These are phyloP conservation scores for Kwoniella shivajii DNA, from an alignment of 1,284 basidiomycete genomes.

Conservation along the genomic window DNA sequence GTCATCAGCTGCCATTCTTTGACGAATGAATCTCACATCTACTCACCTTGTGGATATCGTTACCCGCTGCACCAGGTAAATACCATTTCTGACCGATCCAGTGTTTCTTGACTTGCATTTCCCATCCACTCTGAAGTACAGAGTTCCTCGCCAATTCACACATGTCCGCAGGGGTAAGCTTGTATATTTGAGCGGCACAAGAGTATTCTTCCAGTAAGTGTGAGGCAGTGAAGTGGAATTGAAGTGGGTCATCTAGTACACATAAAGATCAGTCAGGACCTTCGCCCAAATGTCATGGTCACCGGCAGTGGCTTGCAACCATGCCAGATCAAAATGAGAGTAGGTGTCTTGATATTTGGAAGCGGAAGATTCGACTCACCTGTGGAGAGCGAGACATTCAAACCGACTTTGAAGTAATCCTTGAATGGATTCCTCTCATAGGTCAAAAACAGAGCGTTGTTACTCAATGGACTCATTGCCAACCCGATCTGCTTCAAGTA, in stretches of 20 bases:
- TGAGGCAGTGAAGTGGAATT: slow-evolving; percentile 96
- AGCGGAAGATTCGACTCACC: slow-evolving; percentile 62
- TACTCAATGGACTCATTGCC: slow-evolving; percentile 97
- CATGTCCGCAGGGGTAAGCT: slow-evolving; percentile 70
- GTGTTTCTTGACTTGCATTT: slow-evolving; percentile 97
- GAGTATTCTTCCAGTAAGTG: slow-evolving; percentile 96
- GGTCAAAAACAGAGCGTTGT: slow-evolving; percentile 93
- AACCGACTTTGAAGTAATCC: slow-evolving; percentile 92
- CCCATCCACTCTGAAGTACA: slow-evolving; percentile 95
- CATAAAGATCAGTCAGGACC: neutral
- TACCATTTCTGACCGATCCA: slow-evolving; percentile 94
- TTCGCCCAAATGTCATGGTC: too few relatives aligned
- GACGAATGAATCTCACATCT: neutral
- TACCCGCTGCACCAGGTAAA: slow-evolving; percentile 80
- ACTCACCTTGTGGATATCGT: slow-evolving; percentile 83
- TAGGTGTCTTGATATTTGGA: too few relatives aligned
- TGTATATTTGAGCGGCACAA: slow-evolving; percentile 96
- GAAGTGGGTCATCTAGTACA: slow-evolving; percentile 55
- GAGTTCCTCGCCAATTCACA: slow-evolving; percentile 93
- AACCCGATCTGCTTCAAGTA: slow-evolving; percentile 96
- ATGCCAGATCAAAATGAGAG: too few relatives aligned
- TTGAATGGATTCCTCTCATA: slow-evolving; percentile 98
- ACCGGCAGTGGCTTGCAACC: too few relatives aligned
- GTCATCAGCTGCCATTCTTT: neutral
- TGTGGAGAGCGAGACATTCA: slow-evolving; percentile 96